Percentiles rank a stretch among this genome's conserved stretches.
Conservation (phyloP, 2,329 filamentous ascomycete species). For the Neofusicoccum ribis region DNA sequence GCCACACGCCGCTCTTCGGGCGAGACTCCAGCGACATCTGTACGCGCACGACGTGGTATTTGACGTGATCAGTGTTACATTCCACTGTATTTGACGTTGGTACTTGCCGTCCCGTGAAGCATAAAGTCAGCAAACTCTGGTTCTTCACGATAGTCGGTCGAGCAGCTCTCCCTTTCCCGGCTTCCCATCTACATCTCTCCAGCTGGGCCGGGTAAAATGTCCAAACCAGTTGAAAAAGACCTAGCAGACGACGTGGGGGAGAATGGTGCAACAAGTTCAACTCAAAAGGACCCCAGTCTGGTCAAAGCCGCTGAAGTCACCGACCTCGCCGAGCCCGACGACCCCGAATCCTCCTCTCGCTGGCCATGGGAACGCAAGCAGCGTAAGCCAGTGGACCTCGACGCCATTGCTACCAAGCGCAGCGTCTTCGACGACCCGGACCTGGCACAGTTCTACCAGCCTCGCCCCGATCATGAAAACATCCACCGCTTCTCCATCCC, state of each 20-base stretch:
- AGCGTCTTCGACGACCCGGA: constrained; percentile 51
- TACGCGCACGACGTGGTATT: neutral
- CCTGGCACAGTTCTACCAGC: constrained; percentile 58
- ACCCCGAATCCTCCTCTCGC: neutral
- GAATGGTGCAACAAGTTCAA: neutral
- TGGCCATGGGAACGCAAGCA: neutral
- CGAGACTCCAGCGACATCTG: neutral
- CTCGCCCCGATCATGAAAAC: constrained; percentile 59
- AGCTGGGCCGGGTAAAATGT: neutral
- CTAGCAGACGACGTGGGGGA: neutral
- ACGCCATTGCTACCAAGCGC: neutral
- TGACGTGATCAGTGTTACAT: constrained; percentile 8
- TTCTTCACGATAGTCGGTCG: no score
- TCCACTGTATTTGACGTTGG: neutral
- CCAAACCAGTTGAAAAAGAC: neutral
- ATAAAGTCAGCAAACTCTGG: neutral
- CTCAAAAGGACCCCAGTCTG: neutral
- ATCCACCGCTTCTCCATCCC: constrained; percentile 59
- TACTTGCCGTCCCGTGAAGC: no score
- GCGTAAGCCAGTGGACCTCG: neutral
- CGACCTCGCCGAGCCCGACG: neutral
- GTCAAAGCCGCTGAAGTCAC: neutral
- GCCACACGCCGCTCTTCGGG: neutral
- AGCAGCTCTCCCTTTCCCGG: no score
- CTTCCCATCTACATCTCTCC: no score